Conservation (phyloP, 305 asterid species). For the Petunia hybrid region DNA sequence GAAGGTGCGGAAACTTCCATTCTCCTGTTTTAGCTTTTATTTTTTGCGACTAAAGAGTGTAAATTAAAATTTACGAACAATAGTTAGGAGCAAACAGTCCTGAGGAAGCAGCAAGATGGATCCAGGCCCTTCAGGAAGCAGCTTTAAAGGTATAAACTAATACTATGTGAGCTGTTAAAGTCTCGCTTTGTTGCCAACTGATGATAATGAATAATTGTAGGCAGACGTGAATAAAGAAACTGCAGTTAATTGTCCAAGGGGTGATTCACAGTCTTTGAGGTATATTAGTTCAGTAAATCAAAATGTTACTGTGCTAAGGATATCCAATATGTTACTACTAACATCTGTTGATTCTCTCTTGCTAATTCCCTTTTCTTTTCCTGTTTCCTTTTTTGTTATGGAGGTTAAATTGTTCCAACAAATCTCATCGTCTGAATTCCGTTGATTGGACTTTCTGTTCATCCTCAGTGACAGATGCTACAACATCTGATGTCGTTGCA, state of each 20-base stretch:
- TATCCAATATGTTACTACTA: constrained; percentile 6
- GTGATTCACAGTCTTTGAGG: constrained; percentile 67
- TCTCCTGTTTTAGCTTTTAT: constrained; percentile 21
- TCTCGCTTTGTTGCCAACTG: constrained; percentile 43
- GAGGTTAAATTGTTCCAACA: constrained; percentile 71
- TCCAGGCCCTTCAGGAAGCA: constrained; percentile 54
- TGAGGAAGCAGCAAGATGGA: constrained; percentile 37
- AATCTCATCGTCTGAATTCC: constrained; percentile 52
- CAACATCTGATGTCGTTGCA: constrained; percentile 89
- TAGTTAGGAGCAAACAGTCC: constrained; percentile 39
- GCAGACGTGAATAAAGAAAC: constrained; percentile 64
- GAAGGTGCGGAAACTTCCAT: constrained; percentile 66
- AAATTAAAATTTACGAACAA: constrained; percentile 10
- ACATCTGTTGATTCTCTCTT: neutral
- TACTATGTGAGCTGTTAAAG: constrained; percentile 28
- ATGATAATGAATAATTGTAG: constrained; percentile 57
- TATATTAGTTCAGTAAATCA: constrained; percentile 37
- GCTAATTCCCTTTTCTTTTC: constrained; percentile 5
- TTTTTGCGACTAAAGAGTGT: neutral
- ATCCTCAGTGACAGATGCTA: constrained; percentile 65
- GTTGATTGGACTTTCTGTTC: constrained; percentile 82
- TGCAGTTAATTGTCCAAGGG: constrained; percentile 49
- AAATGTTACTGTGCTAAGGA: constrained; percentile 26
- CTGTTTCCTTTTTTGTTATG: constrained; percentile 19
- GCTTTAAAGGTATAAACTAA: constrained; percentile 72